phyloP scores from a whole-genome alignment of 1,284 basidiomycete species.

The Sphagnurus paluster region DNA sequence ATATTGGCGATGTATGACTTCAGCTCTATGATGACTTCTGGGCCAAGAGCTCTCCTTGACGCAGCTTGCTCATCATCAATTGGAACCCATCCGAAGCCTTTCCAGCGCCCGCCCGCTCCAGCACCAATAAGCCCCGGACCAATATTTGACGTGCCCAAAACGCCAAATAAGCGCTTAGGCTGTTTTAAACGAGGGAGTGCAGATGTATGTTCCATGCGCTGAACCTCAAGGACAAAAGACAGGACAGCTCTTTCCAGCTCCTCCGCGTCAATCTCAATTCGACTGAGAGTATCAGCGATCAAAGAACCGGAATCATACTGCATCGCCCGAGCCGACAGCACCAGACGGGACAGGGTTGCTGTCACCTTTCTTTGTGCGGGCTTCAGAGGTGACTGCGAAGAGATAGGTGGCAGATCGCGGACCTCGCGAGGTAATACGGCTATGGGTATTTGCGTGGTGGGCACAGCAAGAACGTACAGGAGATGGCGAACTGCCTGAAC shows the following conservation, averaged over 20 bases:
- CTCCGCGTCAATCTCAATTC: conserved; percentile 75
- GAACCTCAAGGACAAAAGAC: conserved; percentile 72
- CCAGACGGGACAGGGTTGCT: conserved; percentile 74
- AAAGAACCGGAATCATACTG: conserved; percentile 71
- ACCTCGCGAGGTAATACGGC: conserved; percentile 54
- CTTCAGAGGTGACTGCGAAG: conserved; percentile 62
- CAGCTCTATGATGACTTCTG: conserved; percentile 56
- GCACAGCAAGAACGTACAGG: conserved; percentile 68
- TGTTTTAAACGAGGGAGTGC: conserved; percentile 26
- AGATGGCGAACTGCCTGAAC: conserved; percentile 73
- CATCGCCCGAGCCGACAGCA: conserved; percentile 75
- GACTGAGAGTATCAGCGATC: conserved; percentile 61
- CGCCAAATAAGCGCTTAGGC: conserved; percentile 62
- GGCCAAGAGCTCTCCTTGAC: conserved; percentile 49
- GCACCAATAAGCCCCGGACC: conserved; percentile 75
- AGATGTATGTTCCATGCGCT: conserved; percentile 50
- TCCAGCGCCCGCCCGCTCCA: conserved; percentile 69
- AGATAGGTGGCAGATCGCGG: conserved; percentile 41
- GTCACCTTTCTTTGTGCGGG: conserved; percentile 77
- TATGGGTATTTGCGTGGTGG: conserved; percentile 60
- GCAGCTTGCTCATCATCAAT: conserved; percentile 47
- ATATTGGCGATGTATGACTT: conserved; percentile 46
- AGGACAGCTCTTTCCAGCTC: conserved; percentile 76
- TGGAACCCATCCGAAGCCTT: conserved; percentile 76
- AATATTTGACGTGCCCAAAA: conserved; percentile 62